A percentile compares a stretch with the other conserved stretches of the same genome.
These are phyloP conservation scores for Hanseniaspora taiwanica DNA, from an alignment of 805 yeast species.

Conservation along the genomic window DNA sequence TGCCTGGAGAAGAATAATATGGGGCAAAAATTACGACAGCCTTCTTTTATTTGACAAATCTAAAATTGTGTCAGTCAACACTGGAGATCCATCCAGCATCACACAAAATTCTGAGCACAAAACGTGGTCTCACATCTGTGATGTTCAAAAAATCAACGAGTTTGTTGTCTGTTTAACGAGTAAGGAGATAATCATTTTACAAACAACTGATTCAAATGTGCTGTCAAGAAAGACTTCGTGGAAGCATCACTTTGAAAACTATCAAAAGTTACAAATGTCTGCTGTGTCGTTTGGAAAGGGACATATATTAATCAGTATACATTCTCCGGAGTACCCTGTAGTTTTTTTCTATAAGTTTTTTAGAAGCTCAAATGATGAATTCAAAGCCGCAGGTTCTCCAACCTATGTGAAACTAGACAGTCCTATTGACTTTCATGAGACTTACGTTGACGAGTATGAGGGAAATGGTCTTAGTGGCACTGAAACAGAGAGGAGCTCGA, in stretches of 20 bases:
- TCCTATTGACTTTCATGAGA: no score
- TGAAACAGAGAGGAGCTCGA: no score
- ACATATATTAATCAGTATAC: background rate
- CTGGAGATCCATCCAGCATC: background rate
- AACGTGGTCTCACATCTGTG: conserved; percentile 41
- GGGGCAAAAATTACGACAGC: conserved; percentile 26
- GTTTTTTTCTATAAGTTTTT: background rate
- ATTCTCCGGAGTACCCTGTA: background rate
- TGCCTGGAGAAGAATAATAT: conserved; percentile 37
- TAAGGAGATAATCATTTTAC: conserved; percentile 47
- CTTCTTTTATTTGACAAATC: conserved; percentile 32
- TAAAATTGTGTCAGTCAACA: conserved; percentile 21
- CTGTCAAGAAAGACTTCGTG: conserved; percentile 47
- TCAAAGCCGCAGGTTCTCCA: no score
- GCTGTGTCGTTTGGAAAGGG: background rate
- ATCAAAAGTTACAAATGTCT: background rate
- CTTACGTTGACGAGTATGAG: no score
- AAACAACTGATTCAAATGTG: conserved; percentile 18
- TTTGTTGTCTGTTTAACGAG: conserved; percentile 49
- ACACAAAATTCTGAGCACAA: conserved; percentile 32
- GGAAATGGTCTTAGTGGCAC: no score
- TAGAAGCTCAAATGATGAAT: background rate
- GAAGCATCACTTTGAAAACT: conserved; percentile 45
- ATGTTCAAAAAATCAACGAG: conserved; percentile 24
- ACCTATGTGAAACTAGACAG: no score